These are phyloP conservation scores for Cystobasidium tubakii DNA, from an alignment of 768 basidiomycete species.

Conservation along the genomic window DNA sequence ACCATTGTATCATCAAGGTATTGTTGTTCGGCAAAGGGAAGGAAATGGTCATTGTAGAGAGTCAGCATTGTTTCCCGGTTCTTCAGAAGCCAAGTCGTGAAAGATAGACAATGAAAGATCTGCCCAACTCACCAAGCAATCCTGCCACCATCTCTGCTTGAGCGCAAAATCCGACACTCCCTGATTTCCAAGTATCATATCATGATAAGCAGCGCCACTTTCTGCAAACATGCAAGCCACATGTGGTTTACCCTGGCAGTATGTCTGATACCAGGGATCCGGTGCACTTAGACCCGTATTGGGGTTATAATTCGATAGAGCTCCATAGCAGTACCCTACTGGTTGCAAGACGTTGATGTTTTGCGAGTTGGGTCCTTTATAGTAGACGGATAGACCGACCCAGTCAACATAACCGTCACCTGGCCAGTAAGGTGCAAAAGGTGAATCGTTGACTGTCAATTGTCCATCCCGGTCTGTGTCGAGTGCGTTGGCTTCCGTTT, in stretches of 20 bases:
- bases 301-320: slow-evolving; percentile 37
- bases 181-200: slow-evolving; percentile 20
- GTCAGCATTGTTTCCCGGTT: too few relatives aligned
- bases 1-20: too few relatives aligned
- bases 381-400: slow-evolving; percentile 46
- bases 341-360: slow-evolving; percentile 40
- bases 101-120: too few relatives aligned
- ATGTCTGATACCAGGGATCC: slow-evolving; percentile 40
- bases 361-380: slow-evolving; percentile 37
- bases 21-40: too few relatives aligned
- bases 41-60: too few relatives aligned
- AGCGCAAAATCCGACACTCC: slow-evolving; percentile 30
- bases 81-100: too few relatives aligned
- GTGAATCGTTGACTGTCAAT: slow-evolving; percentile 41
- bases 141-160: slow-evolving; percentile 43
- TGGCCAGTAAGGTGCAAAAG: slow-evolving; percentile 45
- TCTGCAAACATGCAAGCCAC: slow-evolving; percentile 47
- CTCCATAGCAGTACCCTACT: slow-evolving; percentile 37
- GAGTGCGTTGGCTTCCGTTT: slow-evolving; percentile 41
- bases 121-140: slow-evolving; percentile 11
- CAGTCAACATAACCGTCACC: slow-evolving; percentile 47
- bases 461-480: slow-evolving; percentile 44
- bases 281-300: slow-evolving; percentile 36
- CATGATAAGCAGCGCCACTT: slow-evolving; percentile 45
- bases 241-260: slow-evolving; percentile 42